Evolutionary conservation across 495 filamentous ascomycete genomes (phyloP).

Genomic region (Hyaloscypha hepaticicola): DNA sequence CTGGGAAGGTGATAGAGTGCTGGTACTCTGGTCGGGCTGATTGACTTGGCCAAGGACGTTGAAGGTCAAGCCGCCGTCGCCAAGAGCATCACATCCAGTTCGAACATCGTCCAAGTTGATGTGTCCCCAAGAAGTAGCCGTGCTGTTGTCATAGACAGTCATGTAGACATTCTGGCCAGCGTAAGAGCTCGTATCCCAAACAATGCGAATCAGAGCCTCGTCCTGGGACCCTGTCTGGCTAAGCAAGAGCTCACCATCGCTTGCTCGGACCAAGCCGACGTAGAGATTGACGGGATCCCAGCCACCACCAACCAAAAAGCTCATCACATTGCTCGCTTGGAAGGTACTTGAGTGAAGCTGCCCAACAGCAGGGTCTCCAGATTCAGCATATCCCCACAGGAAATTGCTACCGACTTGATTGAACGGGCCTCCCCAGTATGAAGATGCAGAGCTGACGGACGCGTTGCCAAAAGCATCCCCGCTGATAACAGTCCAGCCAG

Average conservation of each 20-base stretch:
- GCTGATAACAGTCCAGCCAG: conserved; percentile 19
- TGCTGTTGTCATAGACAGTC: conserved; percentile 21
- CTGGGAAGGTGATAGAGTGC: neutral
- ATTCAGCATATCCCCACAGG: conserved; percentile 19
- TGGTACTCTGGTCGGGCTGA: conserved; percentile 10
- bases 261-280: conserved; percentile 15
- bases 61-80: conserved; percentile 18
- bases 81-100: conserved; percentile 26
- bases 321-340: conserved; percentile 25
- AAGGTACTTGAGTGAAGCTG: conserved; percentile 16
- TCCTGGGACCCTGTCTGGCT: conserved; percentile 23
- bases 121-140: conserved; percentile 19
- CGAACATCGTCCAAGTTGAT: conserved; percentile 26
- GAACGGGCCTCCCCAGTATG: conserved; percentile 25
- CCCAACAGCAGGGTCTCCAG: conserved; percentile 18
- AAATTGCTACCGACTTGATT: conserved; percentile 19
- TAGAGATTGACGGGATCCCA: conserved; percentile 21
- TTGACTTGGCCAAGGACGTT: conserved; percentile 27
- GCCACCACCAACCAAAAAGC: conserved; percentile 24
- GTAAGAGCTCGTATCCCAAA: conserved; percentile 25
- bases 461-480: conserved; percentile 19
- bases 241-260: conserved; percentile 9
- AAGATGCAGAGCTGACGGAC: conserved; percentile 12
- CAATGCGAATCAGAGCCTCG: conserved; percentile 22
- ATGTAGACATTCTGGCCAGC: conserved; percentile 24